A percentile compares a stretch with the other conserved stretches of the same genome.
These are phyloP conservation scores for Blastosporella zonata DNA, from an alignment of 1,284 basidiomycete species.

Conservation along the genomic window DNA sequence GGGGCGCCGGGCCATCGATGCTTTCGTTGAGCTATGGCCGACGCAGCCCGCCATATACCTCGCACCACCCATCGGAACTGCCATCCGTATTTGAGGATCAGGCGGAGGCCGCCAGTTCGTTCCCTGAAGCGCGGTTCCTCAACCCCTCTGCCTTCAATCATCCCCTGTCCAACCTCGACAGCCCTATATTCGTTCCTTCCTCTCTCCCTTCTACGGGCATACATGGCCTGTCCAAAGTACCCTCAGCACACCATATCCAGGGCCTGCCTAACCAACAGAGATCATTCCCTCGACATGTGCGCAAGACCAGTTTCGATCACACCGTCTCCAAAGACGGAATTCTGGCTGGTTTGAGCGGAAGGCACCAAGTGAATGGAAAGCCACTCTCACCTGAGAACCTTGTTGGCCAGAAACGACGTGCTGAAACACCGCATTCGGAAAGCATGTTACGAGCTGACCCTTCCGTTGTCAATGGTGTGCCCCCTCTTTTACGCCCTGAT, in stretches of 20 bases:
- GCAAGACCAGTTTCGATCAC: conserved; percentile 92
- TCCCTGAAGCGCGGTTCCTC: conserved; percentile 33
- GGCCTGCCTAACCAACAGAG: conserved; percentile 41
- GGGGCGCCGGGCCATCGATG: conserved; percentile 34
- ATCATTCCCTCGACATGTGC: conserved; percentile 76
- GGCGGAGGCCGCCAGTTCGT: conserved; percentile 24
- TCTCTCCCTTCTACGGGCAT: conserved; percentile 64
- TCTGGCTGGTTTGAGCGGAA: conserved; percentile 52
- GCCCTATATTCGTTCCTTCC: conserved; percentile 59
- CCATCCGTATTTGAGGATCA: conserved; percentile 59
- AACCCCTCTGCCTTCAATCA: conserved; percentile 37
- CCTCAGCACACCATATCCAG: conserved; percentile 29
- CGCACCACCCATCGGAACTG: conserved; percentile 37
- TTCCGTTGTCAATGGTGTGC: conserved; percentile 46
- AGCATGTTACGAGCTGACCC: conserved; percentile 76
- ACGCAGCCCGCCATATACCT: conserved; percentile 41
- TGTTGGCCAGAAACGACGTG: conserved; percentile 69
- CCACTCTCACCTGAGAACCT: conserved; percentile 61
- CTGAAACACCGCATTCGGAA: conserved; percentile 71
- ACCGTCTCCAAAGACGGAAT: conserved; percentile 72
- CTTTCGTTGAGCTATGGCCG: conserved; percentile 41
- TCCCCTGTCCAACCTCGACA: conserved; percentile 44
- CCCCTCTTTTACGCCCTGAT: conserved; percentile 29
- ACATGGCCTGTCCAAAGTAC: conserved; percentile 49
- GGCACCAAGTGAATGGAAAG: conserved; percentile 78